Conservation (phyloP, 768 basidiomycete species). For the Russula ochroleuca region DNA sequence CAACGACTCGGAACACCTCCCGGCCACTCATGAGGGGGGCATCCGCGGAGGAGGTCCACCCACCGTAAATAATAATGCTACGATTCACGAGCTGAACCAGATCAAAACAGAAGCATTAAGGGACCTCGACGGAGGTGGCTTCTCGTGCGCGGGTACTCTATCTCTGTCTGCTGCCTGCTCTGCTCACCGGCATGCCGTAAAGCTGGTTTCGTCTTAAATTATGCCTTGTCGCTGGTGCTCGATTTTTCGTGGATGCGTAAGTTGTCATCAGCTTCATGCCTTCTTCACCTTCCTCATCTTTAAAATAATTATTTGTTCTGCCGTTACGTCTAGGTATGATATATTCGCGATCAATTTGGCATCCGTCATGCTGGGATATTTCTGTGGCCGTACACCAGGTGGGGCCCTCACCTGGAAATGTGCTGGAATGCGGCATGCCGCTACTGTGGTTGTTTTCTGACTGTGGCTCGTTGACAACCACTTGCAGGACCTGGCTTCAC, state of each 20-base stretch:
- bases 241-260: constrained; percentile 86
- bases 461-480: neutral
- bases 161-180: neutral
- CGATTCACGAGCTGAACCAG: constrained; percentile 49
- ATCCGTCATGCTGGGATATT: constrained; percentile 75
- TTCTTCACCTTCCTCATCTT: neutral
- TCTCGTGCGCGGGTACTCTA: constrained; percentile 51
- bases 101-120: constrained; percentile 74
- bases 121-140: constrained; percentile 81
- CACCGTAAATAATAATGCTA: neutral
- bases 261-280: constrained; percentile 23
- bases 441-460: neutral
- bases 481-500: neutral
- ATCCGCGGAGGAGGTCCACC: neutral
- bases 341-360: constrained; percentile 89
- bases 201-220: constrained; percentile 50
- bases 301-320: neutral
- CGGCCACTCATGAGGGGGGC: neutral
- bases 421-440: too few relatives aligned
- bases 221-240: constrained; percentile 56
- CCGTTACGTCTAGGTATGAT: constrained; percentile 58
- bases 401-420: neutral
- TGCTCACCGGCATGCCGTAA: constrained; percentile 19
- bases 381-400: constrained; percentile 50
- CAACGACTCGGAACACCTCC: too few relatives aligned